Conservation (phyloP, 2,329 filamentous ascomycete species). For the Metarhizium guizhouense region DNA sequence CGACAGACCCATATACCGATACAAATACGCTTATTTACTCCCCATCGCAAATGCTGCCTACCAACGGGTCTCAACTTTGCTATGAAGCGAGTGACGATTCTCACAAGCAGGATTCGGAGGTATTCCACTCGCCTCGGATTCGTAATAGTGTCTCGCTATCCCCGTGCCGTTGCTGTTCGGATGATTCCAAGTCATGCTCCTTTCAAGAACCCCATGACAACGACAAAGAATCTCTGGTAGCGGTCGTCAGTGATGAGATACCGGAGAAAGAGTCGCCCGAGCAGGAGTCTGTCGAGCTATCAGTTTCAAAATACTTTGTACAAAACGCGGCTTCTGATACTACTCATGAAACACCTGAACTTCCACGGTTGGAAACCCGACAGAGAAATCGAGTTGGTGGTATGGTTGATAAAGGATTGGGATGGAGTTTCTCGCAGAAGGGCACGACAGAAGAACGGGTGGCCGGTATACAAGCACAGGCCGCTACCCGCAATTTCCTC, state of each 20-base stretch:
- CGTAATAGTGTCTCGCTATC: not conserved
- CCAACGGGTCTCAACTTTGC: too few relatives aligned
- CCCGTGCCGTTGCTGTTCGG: not conserved
- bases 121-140: not conserved
- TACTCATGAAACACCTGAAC: not conserved
- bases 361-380: not conserved
- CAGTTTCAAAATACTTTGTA: not conserved
- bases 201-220: not conserved
- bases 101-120: not conserved
- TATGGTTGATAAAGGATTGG: not conserved
- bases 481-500: not conserved
- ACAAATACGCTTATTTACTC: not conserved
- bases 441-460: not conserved
- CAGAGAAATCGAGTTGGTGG: not conserved
- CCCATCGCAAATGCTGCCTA: not conserved
- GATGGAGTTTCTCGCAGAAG: not conserved
- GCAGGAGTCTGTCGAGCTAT: not conserved
- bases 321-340: not conserved
- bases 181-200: not conserved
- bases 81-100: not conserved
- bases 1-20: not conserved
- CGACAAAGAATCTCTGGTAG: not conserved
- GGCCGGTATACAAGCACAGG: not conserved
- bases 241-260: not conserved
- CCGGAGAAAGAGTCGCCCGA: not conserved